Evolutionary conservation across 441 rosid genomes (phyloP).

Genomic region (Populus trichocarpa): DNA sequence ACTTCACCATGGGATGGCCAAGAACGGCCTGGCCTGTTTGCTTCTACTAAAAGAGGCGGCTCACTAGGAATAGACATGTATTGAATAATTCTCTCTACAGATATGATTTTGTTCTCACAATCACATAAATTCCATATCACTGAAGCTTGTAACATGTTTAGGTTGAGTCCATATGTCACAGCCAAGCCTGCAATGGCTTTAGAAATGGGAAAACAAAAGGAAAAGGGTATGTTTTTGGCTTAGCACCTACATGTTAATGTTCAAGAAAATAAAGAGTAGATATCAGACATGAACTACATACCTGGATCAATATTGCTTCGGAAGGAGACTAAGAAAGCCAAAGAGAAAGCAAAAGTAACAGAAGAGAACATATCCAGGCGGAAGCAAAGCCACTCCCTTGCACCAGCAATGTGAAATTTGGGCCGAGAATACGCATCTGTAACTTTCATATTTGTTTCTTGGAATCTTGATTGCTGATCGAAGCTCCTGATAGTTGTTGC

Average conservation of each 20-base stretch:
- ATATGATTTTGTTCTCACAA: slow-evolving; percentile 76
- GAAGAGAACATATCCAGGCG: slow-evolving; percentile 74
- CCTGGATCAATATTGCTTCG: slow-evolving; percentile 81
- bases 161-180: slow-evolving; percentile 77
- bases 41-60: slow-evolving; percentile 75
- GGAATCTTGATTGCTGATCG: slow-evolving; percentile 63
- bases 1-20: slow-evolving; percentile 80
- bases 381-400: slow-evolving; percentile 85
- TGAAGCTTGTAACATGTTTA: slow-evolving; percentile 64
- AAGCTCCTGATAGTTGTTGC: slow-evolving; percentile 81
- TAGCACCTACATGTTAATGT: background rate
- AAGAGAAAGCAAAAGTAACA: slow-evolving; percentile 63
- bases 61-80: slow-evolving; percentile 65
- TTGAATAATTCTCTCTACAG: slow-evolving; percentile 88
- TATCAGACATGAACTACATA: slow-evolving; percentile 19
- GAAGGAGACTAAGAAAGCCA: slow-evolving; percentile 59
- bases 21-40: slow-evolving; percentile 40
- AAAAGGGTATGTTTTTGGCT: background rate
- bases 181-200: slow-evolving; percentile 83
- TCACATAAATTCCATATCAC: slow-evolving; percentile 61
- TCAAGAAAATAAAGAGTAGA: background rate
- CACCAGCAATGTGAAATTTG: slow-evolving; percentile 58
- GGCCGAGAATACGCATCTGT: slow-evolving; percentile 69
- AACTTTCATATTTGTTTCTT: slow-evolving; percentile 24
- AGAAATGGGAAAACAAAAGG: slow-evolving; percentile 3